These are phyloP conservation scores for Pleomassaria siparia DNA, from an alignment of 2,329 filamentous ascomycete species.

Conservation along the genomic window DNA sequence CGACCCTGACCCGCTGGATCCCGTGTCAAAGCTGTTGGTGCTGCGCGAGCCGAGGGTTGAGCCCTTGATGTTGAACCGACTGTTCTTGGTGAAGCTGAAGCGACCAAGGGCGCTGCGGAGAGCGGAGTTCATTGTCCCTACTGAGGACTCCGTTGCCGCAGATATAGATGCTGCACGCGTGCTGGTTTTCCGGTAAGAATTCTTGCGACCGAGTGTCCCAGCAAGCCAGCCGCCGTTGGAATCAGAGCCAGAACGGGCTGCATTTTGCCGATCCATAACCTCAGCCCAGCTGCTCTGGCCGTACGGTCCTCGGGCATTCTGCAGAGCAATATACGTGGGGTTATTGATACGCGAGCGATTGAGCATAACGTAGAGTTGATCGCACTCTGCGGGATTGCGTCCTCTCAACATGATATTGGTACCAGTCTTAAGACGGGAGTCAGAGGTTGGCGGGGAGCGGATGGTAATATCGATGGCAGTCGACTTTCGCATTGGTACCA, in stretches of 20 bases:
- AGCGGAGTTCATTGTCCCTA: slow-evolving; percentile 74
- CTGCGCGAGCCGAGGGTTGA: slow-evolving; percentile 68
- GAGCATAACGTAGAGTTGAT: slow-evolving; percentile 79
- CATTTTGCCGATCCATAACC: slow-evolving; percentile 55
- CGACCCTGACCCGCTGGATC: slow-evolving; percentile 49
- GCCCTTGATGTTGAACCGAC: slow-evolving; percentile 78
- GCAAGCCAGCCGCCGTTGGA: slow-evolving; percentile 52
- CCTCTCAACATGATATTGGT: slow-evolving; percentile 92
- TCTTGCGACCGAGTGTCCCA: slow-evolving; percentile 53
- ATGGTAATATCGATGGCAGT: slow-evolving; percentile 94
- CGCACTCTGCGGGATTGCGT: slow-evolving; percentile 73
- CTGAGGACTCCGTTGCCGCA: slow-evolving; percentile 72
- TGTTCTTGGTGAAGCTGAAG: slow-evolving; percentile 67
- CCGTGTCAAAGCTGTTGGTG: slow-evolving; percentile 54
- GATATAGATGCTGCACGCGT: slow-evolving; percentile 58
- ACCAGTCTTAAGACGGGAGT: slow-evolving; percentile 67
- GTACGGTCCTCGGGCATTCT: slow-evolving; percentile 67
- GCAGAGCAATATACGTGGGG: slow-evolving; percentile 78
- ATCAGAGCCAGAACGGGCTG: slow-evolving; percentile 39
- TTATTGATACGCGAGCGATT: slow-evolving; percentile 91
- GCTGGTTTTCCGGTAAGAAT: slow-evolving; percentile 56
- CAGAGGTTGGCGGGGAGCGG: slow-evolving; percentile 75
- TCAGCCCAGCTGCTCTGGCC: slow-evolving; percentile 52
- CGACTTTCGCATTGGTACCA: slow-evolving; percentile 86
- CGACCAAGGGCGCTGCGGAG: slow-evolving; percentile 72